These are phyloP conservation scores for Nakazawaea ambrosiae DNA, from an alignment of 805 yeast species.

Conservation along the genomic window DNA sequence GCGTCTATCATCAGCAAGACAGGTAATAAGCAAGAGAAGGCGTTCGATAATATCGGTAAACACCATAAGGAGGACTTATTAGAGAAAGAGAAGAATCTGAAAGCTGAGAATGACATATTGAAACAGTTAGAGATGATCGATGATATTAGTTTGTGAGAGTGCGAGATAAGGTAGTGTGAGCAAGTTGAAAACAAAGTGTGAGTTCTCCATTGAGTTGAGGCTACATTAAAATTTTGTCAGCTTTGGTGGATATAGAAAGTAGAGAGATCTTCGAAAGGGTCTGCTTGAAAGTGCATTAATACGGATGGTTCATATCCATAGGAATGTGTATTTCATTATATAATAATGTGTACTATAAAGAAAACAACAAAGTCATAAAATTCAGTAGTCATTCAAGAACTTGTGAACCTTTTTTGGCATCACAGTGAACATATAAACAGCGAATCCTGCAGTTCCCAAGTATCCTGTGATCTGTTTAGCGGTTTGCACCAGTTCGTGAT, in stretches of 20 bases:
- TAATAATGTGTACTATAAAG: too few relatives aligned
- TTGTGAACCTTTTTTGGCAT: slow-evolving; percentile 5
- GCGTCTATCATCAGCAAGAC: slow-evolving; percentile 8
- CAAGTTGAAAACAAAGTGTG: too few relatives aligned
- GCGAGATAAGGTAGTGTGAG: background rate
- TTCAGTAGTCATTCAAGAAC: slow-evolving; percentile 1
- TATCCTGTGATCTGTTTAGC: slow-evolving; percentile 3
- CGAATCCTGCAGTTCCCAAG: background rate
- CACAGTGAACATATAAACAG: background rate
- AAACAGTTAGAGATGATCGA: slow-evolving; percentile 41
- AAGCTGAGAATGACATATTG: slow-evolving; percentile 34
- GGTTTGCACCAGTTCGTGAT: background rate
- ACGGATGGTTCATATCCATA: too few relatives aligned
- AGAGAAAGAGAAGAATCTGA: slow-evolving; percentile 20
- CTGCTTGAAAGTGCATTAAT: too few relatives aligned
- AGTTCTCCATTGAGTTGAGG: too few relatives aligned
- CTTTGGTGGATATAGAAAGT: too few relatives aligned
- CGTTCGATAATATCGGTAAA: slow-evolving; percentile 29
- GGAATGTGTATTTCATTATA: too few relatives aligned
- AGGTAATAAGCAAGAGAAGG: slow-evolving; percentile 17
- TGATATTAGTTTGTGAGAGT: slow-evolving; percentile 28
- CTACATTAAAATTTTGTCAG: too few relatives aligned
- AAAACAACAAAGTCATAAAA: too few relatives aligned
- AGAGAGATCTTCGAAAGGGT: too few relatives aligned
- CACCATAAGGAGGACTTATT: slow-evolving; percentile 31